Conservation (phyloP, 2,329 filamentous ascomycete genomes). For the Colletotrichum tofieldiae region DNA sequence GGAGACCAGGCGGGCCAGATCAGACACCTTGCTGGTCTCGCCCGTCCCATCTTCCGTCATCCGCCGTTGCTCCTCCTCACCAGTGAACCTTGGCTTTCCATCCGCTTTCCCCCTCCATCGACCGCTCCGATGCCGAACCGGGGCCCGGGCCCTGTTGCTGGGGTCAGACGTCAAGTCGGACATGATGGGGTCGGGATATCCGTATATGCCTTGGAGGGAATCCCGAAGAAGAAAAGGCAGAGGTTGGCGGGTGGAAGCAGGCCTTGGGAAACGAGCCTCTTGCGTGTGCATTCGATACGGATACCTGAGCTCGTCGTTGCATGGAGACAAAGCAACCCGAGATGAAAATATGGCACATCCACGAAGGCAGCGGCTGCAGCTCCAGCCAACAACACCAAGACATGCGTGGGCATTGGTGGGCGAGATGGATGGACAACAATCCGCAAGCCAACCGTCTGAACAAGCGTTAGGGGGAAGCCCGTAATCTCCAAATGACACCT, state of each 20-base stretch:
- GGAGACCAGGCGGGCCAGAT: neutral
- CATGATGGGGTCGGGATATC: constrained; percentile 3
- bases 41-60: constrained; percentile 31
- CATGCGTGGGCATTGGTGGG: neutral
- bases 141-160: constrained; percentile 7
- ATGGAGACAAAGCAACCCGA: neutral
- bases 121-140: constrained; percentile 8
- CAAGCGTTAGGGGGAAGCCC: neutral
- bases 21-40: constrained; percentile 24
- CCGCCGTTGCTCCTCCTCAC: neutral
- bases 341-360: neutral
- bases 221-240: neutral
- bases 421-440: neutral
- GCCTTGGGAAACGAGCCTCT: neutral
- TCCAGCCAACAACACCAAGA: neutral
- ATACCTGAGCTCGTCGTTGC: neutral
- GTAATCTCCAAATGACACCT: neutral
- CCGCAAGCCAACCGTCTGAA: constrained; percentile 3
- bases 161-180: neutral
- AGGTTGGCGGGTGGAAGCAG: neutral
- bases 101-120: neutral
- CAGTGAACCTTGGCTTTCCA: constrained; percentile 1
- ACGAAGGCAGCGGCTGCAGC: neutral
- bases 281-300: neutral
- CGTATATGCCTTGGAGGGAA: neutral